These are phyloP conservation scores for Fraxinus sp. DNA, from an alignment of 305 asterid species.

Conservation along the genomic window DNA sequence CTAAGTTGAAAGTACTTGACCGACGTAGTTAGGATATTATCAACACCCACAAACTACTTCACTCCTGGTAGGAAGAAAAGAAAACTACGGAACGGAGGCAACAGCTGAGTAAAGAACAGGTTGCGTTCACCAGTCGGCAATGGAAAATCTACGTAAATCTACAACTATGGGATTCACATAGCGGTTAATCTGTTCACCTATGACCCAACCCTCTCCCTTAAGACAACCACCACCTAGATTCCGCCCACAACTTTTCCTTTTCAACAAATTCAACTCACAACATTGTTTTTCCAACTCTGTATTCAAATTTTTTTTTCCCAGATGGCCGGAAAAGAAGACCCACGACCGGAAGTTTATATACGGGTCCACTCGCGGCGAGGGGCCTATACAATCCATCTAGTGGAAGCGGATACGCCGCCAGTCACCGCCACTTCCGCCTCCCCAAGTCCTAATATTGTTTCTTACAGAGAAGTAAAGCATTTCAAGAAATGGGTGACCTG, in stretches of 20 bases:
- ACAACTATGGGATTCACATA: background rate
- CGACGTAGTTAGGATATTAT: background rate
- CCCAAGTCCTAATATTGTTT: background rate
- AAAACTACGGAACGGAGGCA: background rate
- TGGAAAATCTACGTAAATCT: background rate
- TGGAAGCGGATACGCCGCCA: background rate
- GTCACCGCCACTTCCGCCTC: background rate
- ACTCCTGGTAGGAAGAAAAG: background rate
- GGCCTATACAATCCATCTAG: background rate
- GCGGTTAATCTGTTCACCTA: background rate
- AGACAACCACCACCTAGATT: background rate
- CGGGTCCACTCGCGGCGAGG: constrained; percentile 4
- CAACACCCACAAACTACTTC: background rate
- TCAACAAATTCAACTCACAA: background rate
- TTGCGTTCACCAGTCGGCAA: background rate
- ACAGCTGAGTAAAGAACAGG: background rate
- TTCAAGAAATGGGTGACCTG: constrained; percentile 31
- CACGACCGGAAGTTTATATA: constrained; percentile 6
- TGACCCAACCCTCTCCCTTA: background rate
- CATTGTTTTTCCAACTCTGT: background rate
- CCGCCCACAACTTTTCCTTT: background rate
- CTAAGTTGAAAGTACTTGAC: background rate
- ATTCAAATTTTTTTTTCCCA: background rate
- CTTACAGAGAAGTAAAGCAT: constrained; percentile 5
- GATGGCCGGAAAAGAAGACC: constrained; percentile 1